Percentiles rank a stretch among this genome's conserved stretches.
phyloP scores from a whole-genome alignment of 139 green algal genomes.

The Chlamydomonas asymmetrica region DNA sequence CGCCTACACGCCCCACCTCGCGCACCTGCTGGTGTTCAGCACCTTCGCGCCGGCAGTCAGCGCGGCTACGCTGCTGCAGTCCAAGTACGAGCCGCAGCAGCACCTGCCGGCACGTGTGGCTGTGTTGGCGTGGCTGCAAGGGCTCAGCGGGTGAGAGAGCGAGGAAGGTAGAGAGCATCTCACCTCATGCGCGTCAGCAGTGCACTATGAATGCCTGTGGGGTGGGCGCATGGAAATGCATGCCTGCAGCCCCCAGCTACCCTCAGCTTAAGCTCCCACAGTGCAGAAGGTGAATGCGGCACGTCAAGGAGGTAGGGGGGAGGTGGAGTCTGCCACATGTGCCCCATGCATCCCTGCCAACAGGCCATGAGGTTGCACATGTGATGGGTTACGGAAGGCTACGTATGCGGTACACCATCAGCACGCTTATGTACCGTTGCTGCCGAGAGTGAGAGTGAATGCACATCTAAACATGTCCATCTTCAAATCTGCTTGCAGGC shows the following conservation, averaged over 20 bases:
- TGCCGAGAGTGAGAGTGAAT: too few relatives aligned
- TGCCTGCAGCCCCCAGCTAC: neutral
- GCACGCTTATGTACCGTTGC: too few relatives aligned
- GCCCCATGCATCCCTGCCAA: too few relatives aligned
- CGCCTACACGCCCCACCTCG: conserved; percentile 7
- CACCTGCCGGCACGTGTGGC: conserved; percentile 29
- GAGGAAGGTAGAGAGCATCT: neutral
- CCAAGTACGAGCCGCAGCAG: conserved; percentile 21
- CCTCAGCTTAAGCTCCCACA: neutral
- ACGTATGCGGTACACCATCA: too few relatives aligned
- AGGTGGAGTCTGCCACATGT: too few relatives aligned
- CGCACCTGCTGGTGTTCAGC: conserved; percentile 46
- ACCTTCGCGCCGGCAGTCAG: neutral
- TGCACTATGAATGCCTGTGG: neutral
- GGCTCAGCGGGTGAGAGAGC: neutral
- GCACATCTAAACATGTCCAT: too few relatives aligned
- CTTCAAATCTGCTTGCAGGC: too few relatives aligned
- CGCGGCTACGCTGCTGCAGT: conserved; percentile 11
- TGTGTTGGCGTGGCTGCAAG: conserved; percentile 18
- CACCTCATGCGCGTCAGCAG: neutral
- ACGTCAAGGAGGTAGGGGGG: neutral
- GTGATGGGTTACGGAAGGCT: too few relatives aligned
- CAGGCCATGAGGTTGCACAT: too few relatives aligned
- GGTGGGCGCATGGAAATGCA: neutral
- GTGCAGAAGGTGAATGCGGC: neutral